Evolutionary conservation across 2,329 filamentous ascomycete genomes (phyloP), one percentile per base, ranked within the genome.

Genomic region (Fusarium poae): DNA sequence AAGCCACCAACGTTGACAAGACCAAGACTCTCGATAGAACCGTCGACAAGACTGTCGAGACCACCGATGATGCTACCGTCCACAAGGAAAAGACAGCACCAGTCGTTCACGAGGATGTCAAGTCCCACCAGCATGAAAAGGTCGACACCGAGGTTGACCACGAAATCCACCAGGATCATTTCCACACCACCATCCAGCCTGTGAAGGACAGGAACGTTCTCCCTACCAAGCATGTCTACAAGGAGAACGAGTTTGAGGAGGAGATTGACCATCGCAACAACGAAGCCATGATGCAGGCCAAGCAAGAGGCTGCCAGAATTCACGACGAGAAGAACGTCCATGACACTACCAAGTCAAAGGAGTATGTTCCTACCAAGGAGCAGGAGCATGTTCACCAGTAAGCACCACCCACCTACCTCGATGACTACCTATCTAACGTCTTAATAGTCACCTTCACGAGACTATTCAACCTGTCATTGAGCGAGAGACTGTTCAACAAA

Each of bases 381-480:
- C 23, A 67, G 1, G 63, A 67, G 39, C 63, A 67, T 4, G 18
- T 67, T 5, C 64, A 67, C 20, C 63, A 67, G 64, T 63, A 39
- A 48, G 64, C 46, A 32, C 1, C 5, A 23, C 3, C 1, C 1
- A 5, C 2, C 4, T 4, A 0, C 0, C 10, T 0, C 6, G 0
- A 9, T 9, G 1, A 4, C 4, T 10, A 16, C 3, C 0, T 3
- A 3, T 15, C 57, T 67, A 11, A 67, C 42, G 21, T 1, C 1
- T 27, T 4, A 1, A 6, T 3, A 67, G 64, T 10, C 64, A 67
- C 15, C 29, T 67, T 12, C 63, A 67, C 9, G 64, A 67, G 12
- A 67, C 58, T 3, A 67, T 67, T 6, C 64, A 67, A 30, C 64
- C 64, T 13, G 64, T 67, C 11, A 67, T 67, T 13, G 64, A 67